A percentile compares a stretch with the other conserved stretches of the same genome.
Conservation (phyloP, 306 rosid species). For the Medicago lupulina region DNA sequence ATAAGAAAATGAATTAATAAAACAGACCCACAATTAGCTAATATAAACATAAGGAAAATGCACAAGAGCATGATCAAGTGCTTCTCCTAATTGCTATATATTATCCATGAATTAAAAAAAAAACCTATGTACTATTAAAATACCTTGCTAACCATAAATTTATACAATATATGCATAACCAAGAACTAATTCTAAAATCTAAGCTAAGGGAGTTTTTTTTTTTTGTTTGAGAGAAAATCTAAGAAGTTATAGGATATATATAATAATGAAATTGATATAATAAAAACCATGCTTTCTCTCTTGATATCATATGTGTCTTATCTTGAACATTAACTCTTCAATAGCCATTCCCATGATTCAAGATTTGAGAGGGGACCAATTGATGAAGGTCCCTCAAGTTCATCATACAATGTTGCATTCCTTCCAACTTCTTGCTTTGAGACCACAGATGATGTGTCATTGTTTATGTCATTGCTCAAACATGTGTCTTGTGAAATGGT, state of each 20-base stretch:
- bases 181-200: slow-evolving; percentile 26
- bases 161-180: slow-evolving; percentile 46
- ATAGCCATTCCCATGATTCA: slow-evolving; percentile 62
- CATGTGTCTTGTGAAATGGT: slow-evolving; percentile 69
- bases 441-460: slow-evolving; percentile 63
- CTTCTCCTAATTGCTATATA: slow-evolving; percentile 13
- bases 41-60: slow-evolving; percentile 39
- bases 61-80: slow-evolving; percentile 39
- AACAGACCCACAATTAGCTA: slow-evolving; percentile 33
- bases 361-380: slow-evolving; percentile 51
- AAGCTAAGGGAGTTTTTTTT: background rate
- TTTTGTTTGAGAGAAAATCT: too few species aligned
- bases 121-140: slow-evolving; percentile 15
- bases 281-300: slow-evolving; percentile 6
- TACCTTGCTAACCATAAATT: slow-evolving; percentile 40
- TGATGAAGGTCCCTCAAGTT: slow-evolving; percentile 46
- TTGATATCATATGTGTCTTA: background rate
- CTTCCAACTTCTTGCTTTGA: slow-evolving; percentile 47
- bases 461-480: slow-evolving; percentile 60
- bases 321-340: slow-evolving; percentile 31
- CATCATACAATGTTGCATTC: slow-evolving; percentile 43
- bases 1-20: background rate
- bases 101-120: slow-evolving; percentile 15
- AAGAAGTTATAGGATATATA: background rate
- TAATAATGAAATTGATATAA: background rate